A percentile compares a stretch with the other conserved stretches of the same genome.
Conservation (phyloP, 106 monocot species). For the Dendrobium nobile region DNA sequence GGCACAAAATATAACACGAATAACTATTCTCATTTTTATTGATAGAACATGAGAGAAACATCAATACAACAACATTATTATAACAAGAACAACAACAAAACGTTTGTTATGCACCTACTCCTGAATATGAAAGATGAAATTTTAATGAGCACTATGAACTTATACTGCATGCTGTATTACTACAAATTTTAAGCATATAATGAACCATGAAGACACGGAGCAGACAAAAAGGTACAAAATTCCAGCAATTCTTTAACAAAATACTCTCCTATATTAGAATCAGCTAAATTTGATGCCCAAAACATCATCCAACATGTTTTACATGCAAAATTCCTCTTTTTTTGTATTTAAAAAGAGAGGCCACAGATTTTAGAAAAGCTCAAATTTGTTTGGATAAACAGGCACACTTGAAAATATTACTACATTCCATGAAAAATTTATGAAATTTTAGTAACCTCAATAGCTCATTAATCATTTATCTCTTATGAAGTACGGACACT, state of each 20-base stretch:
- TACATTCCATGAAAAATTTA: too few species aligned
- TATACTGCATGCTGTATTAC: background rate
- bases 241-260: background rate
- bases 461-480: too few species aligned
- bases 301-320: background rate
- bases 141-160: background rate
- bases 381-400: background rate
- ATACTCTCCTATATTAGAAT: background rate
- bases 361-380: background rate
- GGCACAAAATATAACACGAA: too few species aligned
- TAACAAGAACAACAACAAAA: background rate
- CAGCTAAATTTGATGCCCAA: background rate
- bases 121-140: background rate
- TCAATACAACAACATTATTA: background rate
- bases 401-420: background rate
- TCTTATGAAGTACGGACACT: too few species aligned
- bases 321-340: background rate
- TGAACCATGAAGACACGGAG: background rate
- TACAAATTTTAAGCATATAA: background rate
- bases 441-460: too few species aligned
- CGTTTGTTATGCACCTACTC: background rate
- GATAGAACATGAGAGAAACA: background rate
- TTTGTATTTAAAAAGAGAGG: background rate
- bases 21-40: background rate
- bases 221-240: background rate